Conservation (phyloP, 805 yeast genomes). For the Starmerella etchellsii region DNA sequence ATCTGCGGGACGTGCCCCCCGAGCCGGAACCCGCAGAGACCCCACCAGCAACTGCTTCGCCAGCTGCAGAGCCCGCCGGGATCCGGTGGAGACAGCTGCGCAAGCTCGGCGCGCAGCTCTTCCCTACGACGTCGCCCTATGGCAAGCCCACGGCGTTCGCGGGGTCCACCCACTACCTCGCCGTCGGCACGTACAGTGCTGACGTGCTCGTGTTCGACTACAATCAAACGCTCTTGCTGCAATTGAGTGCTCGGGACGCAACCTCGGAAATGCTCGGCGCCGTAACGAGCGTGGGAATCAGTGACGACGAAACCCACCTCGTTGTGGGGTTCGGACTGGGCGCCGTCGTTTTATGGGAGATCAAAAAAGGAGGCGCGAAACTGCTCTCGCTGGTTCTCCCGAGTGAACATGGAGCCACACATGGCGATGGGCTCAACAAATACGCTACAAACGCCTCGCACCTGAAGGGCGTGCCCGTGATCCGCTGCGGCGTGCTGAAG, state of each 20-base stretch:
- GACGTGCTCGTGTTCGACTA: slow-evolving; percentile 53
- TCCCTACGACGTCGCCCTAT: slow-evolving; percentile 27
- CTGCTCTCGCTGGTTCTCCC: slow-evolving; percentile 8
- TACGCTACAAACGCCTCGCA: slow-evolving; percentile 28
- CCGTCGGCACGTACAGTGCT: slow-evolving; percentile 63
- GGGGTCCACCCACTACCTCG: slow-evolving; percentile 19
- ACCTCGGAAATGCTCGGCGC: slow-evolving; percentile 30
- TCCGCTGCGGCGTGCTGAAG: slow-evolving; percentile 33
- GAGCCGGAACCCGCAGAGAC: neutral
- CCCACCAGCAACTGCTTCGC: no score
- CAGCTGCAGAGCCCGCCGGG: neutral
- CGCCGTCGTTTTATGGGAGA: slow-evolving; percentile 54
- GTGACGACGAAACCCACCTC: slow-evolving; percentile 55
- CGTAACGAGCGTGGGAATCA: slow-evolving; percentile 44
- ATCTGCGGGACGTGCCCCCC: slow-evolving; percentile 1
- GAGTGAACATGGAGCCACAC: slow-evolving; percentile 20
- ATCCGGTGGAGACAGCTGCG: slow-evolving; percentile 32
- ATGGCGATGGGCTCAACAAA: slow-evolving; percentile 25
- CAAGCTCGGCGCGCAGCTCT: slow-evolving; percentile 29
- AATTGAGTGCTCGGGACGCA: slow-evolving; percentile 28
- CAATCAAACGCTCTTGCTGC: slow-evolving; percentile 42
- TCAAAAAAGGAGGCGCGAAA: neutral
- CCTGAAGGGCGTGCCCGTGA: slow-evolving; percentile 29
- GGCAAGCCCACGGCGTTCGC: slow-evolving; percentile 42
- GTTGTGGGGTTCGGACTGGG: slow-evolving; percentile 64